Conservation (phyloP, 768 basidiomycete species). For the Podaxis rugospora region DNA sequence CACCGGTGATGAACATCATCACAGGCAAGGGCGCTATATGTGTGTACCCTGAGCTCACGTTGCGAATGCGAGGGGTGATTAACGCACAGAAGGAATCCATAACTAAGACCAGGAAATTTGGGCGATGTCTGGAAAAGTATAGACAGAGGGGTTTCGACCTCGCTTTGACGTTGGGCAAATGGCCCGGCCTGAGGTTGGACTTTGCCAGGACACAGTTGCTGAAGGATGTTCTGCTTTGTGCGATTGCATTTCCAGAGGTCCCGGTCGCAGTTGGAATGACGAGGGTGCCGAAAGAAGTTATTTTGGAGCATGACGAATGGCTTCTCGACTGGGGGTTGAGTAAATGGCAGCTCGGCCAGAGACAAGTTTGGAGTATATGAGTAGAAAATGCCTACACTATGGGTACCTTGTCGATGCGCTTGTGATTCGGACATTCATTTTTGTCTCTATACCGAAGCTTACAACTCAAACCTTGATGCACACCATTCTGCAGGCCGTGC, state of each 20-base stretch:
- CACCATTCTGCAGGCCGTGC: no score
- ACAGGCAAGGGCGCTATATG: conserved; percentile 8
- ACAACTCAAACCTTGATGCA: no score
- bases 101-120: neutral
- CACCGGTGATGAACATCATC: conserved; percentile 12
- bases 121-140: neutral
- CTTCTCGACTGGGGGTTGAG: conserved; percentile 3
- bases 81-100: neutral
- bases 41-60: conserved; percentile 8
- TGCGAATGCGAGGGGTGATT: neutral
- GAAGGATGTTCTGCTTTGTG: neutral
- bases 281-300: neutral
- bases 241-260: conserved; percentile 1
- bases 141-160: conserved; percentile 4
- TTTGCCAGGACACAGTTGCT: neutral
- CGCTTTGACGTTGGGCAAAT: conserved; percentile 6
- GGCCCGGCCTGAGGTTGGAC: conserved; percentile 6
- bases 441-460: no score
- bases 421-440: no score
- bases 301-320: neutral
- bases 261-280: neutral
- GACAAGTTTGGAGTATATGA: no score
- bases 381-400: no score
- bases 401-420: no score
- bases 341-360: neutral